Conservation (phyloP, 345 rosid species). For the Tarenaya hassleriana region DNA sequence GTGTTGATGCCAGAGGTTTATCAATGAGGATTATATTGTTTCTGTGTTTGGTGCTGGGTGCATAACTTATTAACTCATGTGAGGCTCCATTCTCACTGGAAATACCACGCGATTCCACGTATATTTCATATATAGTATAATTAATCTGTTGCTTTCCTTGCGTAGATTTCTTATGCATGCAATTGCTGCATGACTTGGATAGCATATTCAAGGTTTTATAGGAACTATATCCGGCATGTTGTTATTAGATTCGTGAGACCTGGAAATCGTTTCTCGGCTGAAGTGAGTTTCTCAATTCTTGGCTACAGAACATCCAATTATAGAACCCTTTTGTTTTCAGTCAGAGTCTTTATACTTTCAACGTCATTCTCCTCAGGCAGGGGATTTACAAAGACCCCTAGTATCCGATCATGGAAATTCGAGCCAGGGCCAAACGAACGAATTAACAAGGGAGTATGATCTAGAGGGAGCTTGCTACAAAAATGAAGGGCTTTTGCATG, state of each 20-base stretch:
- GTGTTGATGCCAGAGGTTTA: not conserved
- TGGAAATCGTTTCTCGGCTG: conserved; percentile 5
- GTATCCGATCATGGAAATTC: conserved; percentile 42
- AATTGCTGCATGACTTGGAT: conserved; percentile 1
- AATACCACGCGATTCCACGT: not conserved
- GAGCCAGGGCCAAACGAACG: conserved; percentile 43
- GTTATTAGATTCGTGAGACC: not conserved
- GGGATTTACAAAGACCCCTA: conserved; percentile 72
- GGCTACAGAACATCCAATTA: not conserved
- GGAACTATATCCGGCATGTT: conserved; percentile 4
- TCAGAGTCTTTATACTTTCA: conserved; percentile 14
- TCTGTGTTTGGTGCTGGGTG: conserved; percentile 9
- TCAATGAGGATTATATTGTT: not conserved
- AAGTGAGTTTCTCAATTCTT: conserved; percentile 11
- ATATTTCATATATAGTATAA: no score
- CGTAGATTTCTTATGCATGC: not conserved
- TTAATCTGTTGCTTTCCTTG: conserved; percentile 9
- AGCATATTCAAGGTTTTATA: conserved; percentile 4
- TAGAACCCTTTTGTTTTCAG: not conserved
- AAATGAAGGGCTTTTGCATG: conserved; percentile 47
- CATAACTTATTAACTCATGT: conserved; percentile 7
- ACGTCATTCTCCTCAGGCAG: conserved; percentile 33
- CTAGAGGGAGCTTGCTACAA: conserved; percentile 62
- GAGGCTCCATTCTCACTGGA: conserved; percentile 7
- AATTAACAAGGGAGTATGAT: conserved; percentile 49